Evolutionary conservation across 2,329 filamentous ascomycete genomes (phyloP), one percentile per base, ranked within the genome.

Genomic region (Colletotrichum cuscutae): DNA sequence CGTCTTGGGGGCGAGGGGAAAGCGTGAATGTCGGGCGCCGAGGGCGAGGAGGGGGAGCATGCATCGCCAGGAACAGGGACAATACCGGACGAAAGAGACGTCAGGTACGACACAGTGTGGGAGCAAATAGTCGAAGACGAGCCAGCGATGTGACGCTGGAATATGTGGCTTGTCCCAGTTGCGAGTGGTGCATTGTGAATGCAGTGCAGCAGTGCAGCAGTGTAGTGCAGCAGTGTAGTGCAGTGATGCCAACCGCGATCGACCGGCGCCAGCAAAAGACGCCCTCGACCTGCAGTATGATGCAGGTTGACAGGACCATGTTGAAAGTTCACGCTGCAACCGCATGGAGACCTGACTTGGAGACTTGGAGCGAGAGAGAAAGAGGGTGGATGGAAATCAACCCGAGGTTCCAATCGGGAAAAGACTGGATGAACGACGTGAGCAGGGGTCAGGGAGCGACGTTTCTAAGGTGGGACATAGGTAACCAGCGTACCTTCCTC

Each of bases 51-150:
- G 26, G 26, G 13, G 70, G 37, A 42, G 64, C 60, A 71, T 60
- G 60, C 66, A 65, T 72, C 54, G 54, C 61, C 71, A 72, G 60
- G 61, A 54, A 71, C 66, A 49, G 56, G 58, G 67, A 70, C 66
- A 53, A 22, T 19, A 54, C n/a, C 37, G 49, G 30, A 26, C 35
- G 22, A 22, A 32, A 46, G 37, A 53, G 42, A 49, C 42, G 42
- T 49, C 19, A 49, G 42, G 42, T 22, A 49, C 42, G 22, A 57
- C 54, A 72, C 65, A 60, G 70, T 69, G 59, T 58, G 70, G 58
- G n/a, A 19, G 22, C 22, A 5, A 42, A 19, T 2, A 4, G 13
- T 49, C 8, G 42, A 49, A 26, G 24, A 57, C 54, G 22, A 26
- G 59, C 59, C 59, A 13, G 22, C 35, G 59, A 61, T 24, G 26